Evolutionary conservation across 1,284 basidiomycete species (phyloP), one percentile per base, ranked within the genome.

Genomic region (Termitomyces sp.): DNA sequence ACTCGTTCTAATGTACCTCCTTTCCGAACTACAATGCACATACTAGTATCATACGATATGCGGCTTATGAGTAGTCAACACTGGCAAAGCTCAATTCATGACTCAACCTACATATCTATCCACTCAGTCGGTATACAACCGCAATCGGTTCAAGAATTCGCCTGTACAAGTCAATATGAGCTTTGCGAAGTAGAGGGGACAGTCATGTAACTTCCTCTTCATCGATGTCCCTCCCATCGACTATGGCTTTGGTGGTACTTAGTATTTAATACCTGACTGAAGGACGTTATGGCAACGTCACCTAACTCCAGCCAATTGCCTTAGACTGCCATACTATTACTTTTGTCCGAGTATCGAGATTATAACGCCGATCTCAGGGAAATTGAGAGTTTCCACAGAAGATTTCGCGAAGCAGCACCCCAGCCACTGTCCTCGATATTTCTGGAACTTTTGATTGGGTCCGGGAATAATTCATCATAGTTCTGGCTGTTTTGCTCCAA

Each of bases 121-220:
- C 21, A 24, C 21, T 24, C 21, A 24, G 21, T 24, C 21, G 5
- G 21, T 24, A 24, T 24, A 19, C 16, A 54, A 63, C 24, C 58
- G 65, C 54, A 57, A 46, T 24, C 33, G 52, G 28, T 56, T 53
- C 46, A 59, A 78, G 31, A n/a, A 31, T 60, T 55, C 57, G 56
- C 1, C 66, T 83, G 0, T 75, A 80, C 50, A 59, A 62, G 3
- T 5, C 79, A 81, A 64, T 71, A 78, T 45, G 59, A 64, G n/a
- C 60, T 85, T 9, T 78, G 81, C 56, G 62, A 70, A 1, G 63
- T 66, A 1, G 77, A 28, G 83, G n/a, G n/a, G n/a, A n/a, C n/a
- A n/a, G n/a, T n/a, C 81, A 11, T 74, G 83, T 3, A 85, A 84
- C 61, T 84, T 86, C 60, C 60, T 84, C 31, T 78, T 85, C 58